Evolutionary conservation across 169 alveolate genomes (phyloP).

Genomic region (Plasmodium cynomolgi): DNA sequence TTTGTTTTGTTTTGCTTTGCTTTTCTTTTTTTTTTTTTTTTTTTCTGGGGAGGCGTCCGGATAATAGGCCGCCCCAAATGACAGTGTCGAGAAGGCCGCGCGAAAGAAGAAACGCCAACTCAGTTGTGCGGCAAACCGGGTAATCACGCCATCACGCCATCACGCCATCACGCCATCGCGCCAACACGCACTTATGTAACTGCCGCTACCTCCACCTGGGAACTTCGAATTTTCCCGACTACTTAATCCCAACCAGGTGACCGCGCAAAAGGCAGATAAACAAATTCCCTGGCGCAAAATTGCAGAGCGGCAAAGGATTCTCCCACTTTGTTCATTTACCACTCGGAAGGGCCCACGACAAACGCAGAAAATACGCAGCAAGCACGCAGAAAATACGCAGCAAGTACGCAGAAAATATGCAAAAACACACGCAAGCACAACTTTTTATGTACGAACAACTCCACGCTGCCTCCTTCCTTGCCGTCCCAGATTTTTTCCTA

Average conservation of each 20-base stretch:
- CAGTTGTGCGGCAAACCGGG: background rate
- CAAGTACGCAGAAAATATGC: background rate
- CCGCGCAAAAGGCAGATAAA: background rate
- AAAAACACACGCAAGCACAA: background rate
- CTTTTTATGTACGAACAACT: background rate
- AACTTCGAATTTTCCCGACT: background rate
- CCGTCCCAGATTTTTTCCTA: background rate
- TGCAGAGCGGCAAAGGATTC: background rate
- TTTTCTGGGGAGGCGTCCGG: background rate
- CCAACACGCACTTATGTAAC: background rate
- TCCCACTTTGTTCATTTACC: background rate
- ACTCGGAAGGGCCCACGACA: background rate
- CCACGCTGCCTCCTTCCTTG: background rate
- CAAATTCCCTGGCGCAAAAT: background rate
- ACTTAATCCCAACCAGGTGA: background rate
- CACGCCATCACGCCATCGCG: too few relatives aligned
- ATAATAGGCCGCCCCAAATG: background rate
- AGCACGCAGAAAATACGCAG: background rate
- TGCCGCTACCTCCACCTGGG: background rate
- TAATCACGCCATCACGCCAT: background rate
- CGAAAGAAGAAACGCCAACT: background rate
- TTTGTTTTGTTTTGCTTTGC: background rate
- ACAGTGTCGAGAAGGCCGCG: background rate
- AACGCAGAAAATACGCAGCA: background rate
- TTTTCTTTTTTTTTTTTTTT: background rate